A percentile compares a stretch with the other conserved stretches of the same genome.
phyloP scores from a whole-genome alignment of 495 filamentous ascomycete genomes.

The Podospora pseudoanserina region DNA sequence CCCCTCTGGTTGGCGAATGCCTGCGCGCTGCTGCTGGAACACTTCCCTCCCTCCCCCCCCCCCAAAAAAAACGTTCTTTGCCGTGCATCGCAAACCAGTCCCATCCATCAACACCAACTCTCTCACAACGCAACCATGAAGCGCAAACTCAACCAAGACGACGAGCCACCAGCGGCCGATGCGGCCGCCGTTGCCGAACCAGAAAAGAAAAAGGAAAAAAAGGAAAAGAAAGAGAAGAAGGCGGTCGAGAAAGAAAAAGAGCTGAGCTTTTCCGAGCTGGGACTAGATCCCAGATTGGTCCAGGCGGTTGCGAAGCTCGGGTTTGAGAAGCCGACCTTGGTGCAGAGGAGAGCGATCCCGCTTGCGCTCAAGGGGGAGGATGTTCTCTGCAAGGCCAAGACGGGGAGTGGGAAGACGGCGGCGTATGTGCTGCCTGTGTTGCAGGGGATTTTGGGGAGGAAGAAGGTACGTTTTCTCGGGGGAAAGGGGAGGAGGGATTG shows the following conservation, averaged over 20 bases:
- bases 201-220: conserved; percentile 18
- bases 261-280: conserved; percentile 54
- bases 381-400: conserved; percentile 86
- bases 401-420: conserved; percentile 94
- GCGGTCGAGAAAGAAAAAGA: conserved; percentile 19
- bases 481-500: no score
- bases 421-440: conserved; percentile 92
- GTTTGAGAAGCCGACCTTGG: conserved; percentile 77
- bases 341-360: conserved; percentile 85
- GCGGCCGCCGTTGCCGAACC: not conserved
- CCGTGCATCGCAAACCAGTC: not conserved
- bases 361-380: conserved; percentile 86
- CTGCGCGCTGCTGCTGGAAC: not conserved
- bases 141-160: conserved; percentile 50
- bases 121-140: conserved; percentile 41
- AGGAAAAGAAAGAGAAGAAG: not conserved
- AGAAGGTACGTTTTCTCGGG: conserved; percentile 51
- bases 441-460: conserved; percentile 72
- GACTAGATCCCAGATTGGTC: conserved; percentile 78
- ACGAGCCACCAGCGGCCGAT: conserved; percentile 36
- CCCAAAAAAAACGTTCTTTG: not conserved
- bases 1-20: not conserved
- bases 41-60: not conserved
- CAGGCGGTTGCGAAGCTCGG: conserved; percentile 81
- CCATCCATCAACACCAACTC: not conserved